These are phyloP conservation scores for Breviolum minutum DNA, from an alignment of 73 alveolate species.

Conservation along the genomic window DNA sequence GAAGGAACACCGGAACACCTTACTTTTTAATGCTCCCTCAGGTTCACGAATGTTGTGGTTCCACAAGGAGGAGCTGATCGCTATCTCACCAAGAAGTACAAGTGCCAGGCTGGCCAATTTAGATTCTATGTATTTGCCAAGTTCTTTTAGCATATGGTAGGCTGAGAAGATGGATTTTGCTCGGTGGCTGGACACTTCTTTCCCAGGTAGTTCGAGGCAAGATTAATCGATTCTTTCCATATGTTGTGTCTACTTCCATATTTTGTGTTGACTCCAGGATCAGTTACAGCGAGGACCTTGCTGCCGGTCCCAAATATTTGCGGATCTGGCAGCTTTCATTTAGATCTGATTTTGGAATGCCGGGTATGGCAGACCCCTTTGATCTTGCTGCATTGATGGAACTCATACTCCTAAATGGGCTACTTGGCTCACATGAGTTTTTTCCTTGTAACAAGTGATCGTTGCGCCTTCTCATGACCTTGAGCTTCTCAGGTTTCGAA, in stretches of 20 bases:
- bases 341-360: slow-evolving; percentile 6
- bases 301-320: not conserved
- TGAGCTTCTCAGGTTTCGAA: slow-evolving; percentile 12
- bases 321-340: slow-evolving; percentile 7
- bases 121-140: not conserved
- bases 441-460: not conserved
- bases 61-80: slow-evolving; percentile 11
- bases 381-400: not conserved
- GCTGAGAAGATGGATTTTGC: slow-evolving; percentile 10
- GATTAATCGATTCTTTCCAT: too few relatives aligned
- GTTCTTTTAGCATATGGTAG: not conserved
- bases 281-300: not conserved
- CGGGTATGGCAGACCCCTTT: not conserved
- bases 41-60: slow-evolving; percentile 5
- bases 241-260: too few relatives aligned
- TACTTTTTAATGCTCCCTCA: not conserved
- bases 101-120: not conserved
- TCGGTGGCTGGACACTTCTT: not conserved
- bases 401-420: not conserved
- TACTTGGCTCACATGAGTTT: not conserved
- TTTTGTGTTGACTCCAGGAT: not conserved
- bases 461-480: not conserved
- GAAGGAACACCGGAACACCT: not conserved
- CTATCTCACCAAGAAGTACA: not conserved
- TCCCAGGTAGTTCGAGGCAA: slow-evolving; percentile 20